Conservation (phyloP, 2,329 filamentous ascomycete genomes). For the Calonectria fujianensis region DNA sequence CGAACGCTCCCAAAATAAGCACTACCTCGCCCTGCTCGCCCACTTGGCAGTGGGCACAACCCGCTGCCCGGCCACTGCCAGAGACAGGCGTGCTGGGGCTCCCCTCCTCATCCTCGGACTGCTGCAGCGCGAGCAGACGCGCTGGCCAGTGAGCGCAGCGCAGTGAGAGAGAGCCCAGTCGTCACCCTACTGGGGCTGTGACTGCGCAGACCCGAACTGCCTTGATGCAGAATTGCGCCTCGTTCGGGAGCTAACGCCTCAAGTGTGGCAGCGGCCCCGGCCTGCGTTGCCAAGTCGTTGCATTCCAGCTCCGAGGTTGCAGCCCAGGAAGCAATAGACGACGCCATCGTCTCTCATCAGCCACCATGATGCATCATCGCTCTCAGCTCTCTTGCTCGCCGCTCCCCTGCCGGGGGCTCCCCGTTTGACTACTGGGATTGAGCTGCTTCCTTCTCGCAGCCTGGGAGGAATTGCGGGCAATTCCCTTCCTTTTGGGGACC, state of each 20-base stretch:
- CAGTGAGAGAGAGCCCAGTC: constrained; percentile 32
- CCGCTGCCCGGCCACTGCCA: constrained; percentile 5
- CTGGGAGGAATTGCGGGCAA: not conserved
- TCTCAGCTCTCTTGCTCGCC: not conserved
- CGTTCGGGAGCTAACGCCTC: constrained; percentile 35
- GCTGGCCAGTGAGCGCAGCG: constrained; percentile 3
- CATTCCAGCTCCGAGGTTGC: not conserved
- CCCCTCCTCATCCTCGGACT: not conserved
- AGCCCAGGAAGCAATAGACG: constrained; percentile 2
- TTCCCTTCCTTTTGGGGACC: not conserved
- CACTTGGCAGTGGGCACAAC: not conserved
- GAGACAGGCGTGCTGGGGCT: not conserved
- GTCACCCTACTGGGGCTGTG: constrained; percentile 49
- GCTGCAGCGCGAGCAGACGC: constrained; percentile 25
- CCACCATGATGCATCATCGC: constrained; percentile 28
- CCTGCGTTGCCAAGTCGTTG: constrained; percentile 1
- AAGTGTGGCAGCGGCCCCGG: constrained; percentile 8
- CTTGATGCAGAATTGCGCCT: constrained; percentile 35
- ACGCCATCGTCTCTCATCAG: constrained; percentile 26
- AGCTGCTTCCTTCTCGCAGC: not conserved
- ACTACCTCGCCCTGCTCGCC: constrained; percentile 26
- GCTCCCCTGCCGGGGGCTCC: not conserved
- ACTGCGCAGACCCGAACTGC: constrained; percentile 15
- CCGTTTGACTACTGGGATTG: not conserved
- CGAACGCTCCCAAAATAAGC: constrained; percentile 46